Evolutionary conservation across 2,329 filamentous ascomycete species (phyloP).

Genomic region (Coniochaeta sp.): DNA sequence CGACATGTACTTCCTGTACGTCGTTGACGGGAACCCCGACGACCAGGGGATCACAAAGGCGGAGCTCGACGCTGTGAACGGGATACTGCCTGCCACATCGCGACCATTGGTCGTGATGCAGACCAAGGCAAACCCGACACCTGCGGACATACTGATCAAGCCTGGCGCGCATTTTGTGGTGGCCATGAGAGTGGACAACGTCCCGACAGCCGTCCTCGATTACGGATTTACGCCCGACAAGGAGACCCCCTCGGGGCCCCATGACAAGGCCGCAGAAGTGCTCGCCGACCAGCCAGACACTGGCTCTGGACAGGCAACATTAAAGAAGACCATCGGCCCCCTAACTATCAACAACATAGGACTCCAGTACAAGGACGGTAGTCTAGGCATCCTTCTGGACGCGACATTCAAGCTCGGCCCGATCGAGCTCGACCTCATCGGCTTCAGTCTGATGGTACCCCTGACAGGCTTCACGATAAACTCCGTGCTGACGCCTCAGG

Average conservation of each 20-base stretch:
- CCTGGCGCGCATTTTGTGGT: constrained; percentile 16
- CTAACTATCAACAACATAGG: constrained; percentile 25
- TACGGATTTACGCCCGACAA: constrained; percentile 11
- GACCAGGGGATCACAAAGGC: constrained; percentile 8
- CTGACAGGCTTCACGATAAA: not conserved
- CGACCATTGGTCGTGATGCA: no score
- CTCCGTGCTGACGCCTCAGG: constrained; percentile 3
- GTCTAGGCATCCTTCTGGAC: constrained; percentile 21
- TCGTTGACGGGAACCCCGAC: constrained; percentile 12
- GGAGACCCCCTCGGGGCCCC: not conserved
- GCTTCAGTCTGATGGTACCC: constrained; percentile 20
- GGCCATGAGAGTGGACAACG: constrained; percentile 5
- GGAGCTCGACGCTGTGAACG: constrained; percentile 3
- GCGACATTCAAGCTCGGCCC: constrained; percentile 26
- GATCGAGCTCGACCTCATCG: constrained; percentile 22
- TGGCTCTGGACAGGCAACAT: constrained; percentile 11
- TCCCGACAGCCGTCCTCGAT: constrained; percentile 10
- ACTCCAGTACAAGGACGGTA: constrained; percentile 19
- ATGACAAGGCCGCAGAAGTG: not conserved
- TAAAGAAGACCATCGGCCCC: constrained; percentile 20
- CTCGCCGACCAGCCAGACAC: not conserved
- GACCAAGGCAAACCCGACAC: no score
- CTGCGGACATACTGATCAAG: constrained; percentile 8
- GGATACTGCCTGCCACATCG: not conserved
- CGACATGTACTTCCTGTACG: constrained; percentile 22